Percentiles rank a stretch among this genome's conserved stretches.
Conservation (phyloP, 768 basidiomycete genomes). For the Russula virescens region DNA sequence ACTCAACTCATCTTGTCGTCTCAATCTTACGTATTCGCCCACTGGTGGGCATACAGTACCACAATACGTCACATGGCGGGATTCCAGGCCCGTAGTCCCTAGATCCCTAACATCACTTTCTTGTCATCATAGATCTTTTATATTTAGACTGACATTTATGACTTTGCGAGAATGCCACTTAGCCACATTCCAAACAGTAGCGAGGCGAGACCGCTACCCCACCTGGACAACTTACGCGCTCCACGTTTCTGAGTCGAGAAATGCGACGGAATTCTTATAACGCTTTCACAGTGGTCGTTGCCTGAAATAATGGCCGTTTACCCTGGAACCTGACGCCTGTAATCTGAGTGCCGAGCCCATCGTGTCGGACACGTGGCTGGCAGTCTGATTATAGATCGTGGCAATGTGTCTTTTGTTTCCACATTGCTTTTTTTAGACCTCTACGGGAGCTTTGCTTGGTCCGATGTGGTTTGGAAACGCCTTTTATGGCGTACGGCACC, state of each 20-base stretch:
- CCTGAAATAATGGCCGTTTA: too few relatives aligned
- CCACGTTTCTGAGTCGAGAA: background rate
- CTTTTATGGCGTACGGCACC: background rate
- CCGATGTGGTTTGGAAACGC: background rate
- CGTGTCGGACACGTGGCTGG: background rate
- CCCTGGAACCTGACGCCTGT: background rate
- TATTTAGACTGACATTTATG: background rate
- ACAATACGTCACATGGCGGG: background rate
- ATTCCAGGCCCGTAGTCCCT: background rate
- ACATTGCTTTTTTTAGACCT: background rate
- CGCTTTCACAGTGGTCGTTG: background rate
- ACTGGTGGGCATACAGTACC: background rate
- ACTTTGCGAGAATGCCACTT: background rate
- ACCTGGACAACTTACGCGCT: background rate
- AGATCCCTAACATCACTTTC: background rate
- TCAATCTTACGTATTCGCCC: background rate
- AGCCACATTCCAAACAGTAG: background rate
- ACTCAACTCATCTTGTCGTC: too few relatives aligned
- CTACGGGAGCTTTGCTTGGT: background rate
- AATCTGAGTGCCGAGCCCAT: background rate
- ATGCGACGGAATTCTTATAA: background rate
- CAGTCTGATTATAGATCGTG: background rate
- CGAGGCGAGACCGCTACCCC: background rate
- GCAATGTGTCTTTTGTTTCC: background rate
- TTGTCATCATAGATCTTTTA: constrained; percentile 8